Evolutionary conservation across 352 stramenopile genomes (phyloP), one percentile per base, ranked within the genome.

Genomic region (Albugo candida): DNA sequence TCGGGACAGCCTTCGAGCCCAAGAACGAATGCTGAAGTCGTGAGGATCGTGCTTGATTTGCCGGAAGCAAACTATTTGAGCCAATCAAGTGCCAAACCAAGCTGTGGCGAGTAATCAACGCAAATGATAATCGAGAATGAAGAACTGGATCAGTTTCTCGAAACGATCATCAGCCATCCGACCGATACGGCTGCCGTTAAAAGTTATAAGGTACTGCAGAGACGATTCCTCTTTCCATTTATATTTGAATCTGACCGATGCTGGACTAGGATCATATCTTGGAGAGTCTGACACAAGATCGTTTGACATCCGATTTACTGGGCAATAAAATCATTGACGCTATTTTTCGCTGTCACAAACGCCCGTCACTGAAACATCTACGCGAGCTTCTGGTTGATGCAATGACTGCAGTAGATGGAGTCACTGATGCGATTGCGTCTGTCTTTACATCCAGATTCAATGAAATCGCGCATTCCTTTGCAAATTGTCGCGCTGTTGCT

Each of bases 261-360:
- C 17, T 19, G 19, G 2, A 43, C 17, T 8, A 43, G 38, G 19
- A 24, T 24, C 17, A 43, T 8, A 24, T 43, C 8, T 8, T 43
- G 17, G 38, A 24, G 17, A 24, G 81, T 56, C 64, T 76, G 44
- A 64, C 70, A 49, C 58, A 54, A 47, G 64, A 68, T 14, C 67
- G 70, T 48, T 52, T 82, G 40, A 51, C 76, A 14, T 53, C 81
- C 45, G 86, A 86, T 57, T 70, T 70, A 31, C 54, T 73, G 18
- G 65, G 75, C 46, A 76, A 64, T 49, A 66, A 81, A 49, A 65
- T 68, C 38, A 55, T 89, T 41, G 46, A 49, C n/a, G 60, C 73
- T 16, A 61, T 51, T 43, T 80, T 64, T 42, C 71, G 70, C 51
- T 65, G 51, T 39, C 67, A 82, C 48, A 62, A 66, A 37, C 71